Evolutionary conservation across 2,329 filamentous ascomycete species (phyloP), one percentile per base, ranked within the genome.

Genomic region (Aspergillus spinulosporus): DNA sequence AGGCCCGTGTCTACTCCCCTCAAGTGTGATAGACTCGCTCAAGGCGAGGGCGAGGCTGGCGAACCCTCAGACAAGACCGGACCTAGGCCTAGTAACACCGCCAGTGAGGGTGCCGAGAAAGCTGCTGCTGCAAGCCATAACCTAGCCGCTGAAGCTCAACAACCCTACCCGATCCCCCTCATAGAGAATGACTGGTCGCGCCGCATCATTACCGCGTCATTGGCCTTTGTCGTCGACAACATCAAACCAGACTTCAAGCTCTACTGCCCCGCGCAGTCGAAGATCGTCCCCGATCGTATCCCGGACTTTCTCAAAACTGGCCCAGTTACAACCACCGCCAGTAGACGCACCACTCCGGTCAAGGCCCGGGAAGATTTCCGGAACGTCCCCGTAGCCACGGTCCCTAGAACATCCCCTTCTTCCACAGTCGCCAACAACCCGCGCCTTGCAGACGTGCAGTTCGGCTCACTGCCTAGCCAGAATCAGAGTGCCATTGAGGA

Each of bases 251-350:
- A 58, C 8, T 73, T 72, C 40, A 14, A 59, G 3, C 58, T 73
- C 7, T 64, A 70, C 47, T 28, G 54, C 8, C 47, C 60, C 4
- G 69, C 68, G 1, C 62, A 68, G n/a, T 54, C 64, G 3, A 58
- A 52, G 7, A 54, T 53, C 11, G 46, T 67, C 32, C 63, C 63
- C 1, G 64, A 68, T 40, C 63, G 70, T n/a, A 64, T 72, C 45
- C 65, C 69, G 1, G 44, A 44, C 3, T 34, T 53, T 14, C 52
- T 70, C 3, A 57, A 60, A 6, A 45, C 54, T 8, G 46, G 57
- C 2, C 58, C 59, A 5, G 9, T 11, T 5, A 21, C 53, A 31
- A 11, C 44, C n/a, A 11, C 44, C 4, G 5, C 40, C 9, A 1
- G 5, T 15, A 43, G 8, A 26, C 40, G 14, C 3, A 34, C 11